These are phyloP conservation scores for Apophysomyces sp. DNA, from an alignment of 371 early-diverging fungal species.

Conservation along the genomic window DNA sequence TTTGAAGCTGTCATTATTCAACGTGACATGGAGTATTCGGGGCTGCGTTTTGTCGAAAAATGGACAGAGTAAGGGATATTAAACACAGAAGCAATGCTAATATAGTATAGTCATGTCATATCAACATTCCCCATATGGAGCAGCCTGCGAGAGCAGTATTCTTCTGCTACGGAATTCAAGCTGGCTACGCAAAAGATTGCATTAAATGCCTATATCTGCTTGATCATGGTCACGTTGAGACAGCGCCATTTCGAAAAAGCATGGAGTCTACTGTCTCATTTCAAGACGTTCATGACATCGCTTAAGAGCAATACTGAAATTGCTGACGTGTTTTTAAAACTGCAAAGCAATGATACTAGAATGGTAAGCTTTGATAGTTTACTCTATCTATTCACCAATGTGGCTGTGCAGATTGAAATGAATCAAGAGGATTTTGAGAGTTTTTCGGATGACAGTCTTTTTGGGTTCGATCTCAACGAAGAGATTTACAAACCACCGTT, in stretches of 20 bases:
- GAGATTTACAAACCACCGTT: slow-evolving; percentile 36
- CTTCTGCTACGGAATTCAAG: neutral
- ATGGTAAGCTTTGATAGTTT: slow-evolving; percentile 19
- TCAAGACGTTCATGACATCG: slow-evolving; percentile 43
- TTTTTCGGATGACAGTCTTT: slow-evolving; percentile 46
- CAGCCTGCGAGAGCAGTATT: neutral
- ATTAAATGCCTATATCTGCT: slow-evolving; percentile 48
- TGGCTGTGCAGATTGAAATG: slow-evolving; percentile 31
- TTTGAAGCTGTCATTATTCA: slow-evolving; percentile 31
- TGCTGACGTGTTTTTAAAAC: neutral
- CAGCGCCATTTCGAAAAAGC: slow-evolving; percentile 51
- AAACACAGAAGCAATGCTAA: neutral
- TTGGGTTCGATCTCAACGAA: slow-evolving; percentile 49
- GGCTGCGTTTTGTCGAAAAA: slow-evolving; percentile 35
- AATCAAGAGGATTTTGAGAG: slow-evolving; percentile 44
- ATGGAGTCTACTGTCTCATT: slow-evolving; percentile 43
- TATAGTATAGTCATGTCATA: slow-evolving; percentile 30
- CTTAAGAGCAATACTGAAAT: slow-evolving; percentile 1
- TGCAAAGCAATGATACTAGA: slow-evolving; percentile 28
- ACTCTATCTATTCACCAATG: neutral
- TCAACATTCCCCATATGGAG: slow-evolving; percentile 38
- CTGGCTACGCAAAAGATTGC: slow-evolving; percentile 41
- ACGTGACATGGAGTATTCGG: slow-evolving; percentile 30
- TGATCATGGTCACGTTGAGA: slow-evolving; percentile 45
- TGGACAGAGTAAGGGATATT: slow-evolving; percentile 38